phyloP scores from a whole-genome alignment of 306 rosid genomes.

The Oxytropis ochrocephala region DNA sequence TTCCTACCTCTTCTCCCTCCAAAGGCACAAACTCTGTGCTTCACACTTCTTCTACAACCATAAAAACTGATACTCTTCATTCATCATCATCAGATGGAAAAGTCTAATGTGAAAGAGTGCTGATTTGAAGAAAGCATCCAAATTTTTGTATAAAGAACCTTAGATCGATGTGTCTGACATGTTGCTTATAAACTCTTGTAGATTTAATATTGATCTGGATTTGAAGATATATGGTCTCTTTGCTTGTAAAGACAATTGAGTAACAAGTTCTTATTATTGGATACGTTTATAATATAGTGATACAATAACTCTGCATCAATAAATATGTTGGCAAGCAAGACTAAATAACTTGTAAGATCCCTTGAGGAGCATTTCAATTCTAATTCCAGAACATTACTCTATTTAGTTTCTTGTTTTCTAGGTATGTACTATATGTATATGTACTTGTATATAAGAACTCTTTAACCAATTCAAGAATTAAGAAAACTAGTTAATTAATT shows the following conservation, averaged over 20 bases:
- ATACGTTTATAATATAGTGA: not conserved
- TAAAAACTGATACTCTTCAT: conserved; percentile 24
- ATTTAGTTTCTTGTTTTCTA: not conserved
- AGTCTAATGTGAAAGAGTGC: conserved; percentile 34
- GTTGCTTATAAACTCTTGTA: conserved; percentile 22
- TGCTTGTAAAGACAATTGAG: conserved; percentile 39
- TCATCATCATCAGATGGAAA: conserved; percentile 53
- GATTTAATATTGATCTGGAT: conserved; percentile 29
- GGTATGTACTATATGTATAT: too few species aligned
- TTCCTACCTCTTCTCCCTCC: conserved; percentile 86
- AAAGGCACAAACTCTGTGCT: conserved; percentile 59
- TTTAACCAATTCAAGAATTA: too few species aligned
- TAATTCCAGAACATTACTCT: not conserved
- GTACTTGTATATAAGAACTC: too few species aligned
- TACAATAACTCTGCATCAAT: conserved; percentile 20
- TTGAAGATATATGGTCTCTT: conserved; percentile 22
- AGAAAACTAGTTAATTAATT: too few species aligned
- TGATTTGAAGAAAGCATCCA: conserved; percentile 20
- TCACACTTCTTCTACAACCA: conserved; percentile 33
- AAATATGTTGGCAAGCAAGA: conserved; percentile 11
- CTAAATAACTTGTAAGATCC: not conserved
- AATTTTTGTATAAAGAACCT: not conserved
- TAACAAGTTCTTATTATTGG: conserved; percentile 19
- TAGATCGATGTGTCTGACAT: not conserved
- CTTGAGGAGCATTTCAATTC: conserved; percentile 12